A percentile compares a stretch with the other conserved stretches of the same genome.
Conservation (phyloP, 495 filamentous ascomycete species). For the Aspergillus haitiensis region DNA sequence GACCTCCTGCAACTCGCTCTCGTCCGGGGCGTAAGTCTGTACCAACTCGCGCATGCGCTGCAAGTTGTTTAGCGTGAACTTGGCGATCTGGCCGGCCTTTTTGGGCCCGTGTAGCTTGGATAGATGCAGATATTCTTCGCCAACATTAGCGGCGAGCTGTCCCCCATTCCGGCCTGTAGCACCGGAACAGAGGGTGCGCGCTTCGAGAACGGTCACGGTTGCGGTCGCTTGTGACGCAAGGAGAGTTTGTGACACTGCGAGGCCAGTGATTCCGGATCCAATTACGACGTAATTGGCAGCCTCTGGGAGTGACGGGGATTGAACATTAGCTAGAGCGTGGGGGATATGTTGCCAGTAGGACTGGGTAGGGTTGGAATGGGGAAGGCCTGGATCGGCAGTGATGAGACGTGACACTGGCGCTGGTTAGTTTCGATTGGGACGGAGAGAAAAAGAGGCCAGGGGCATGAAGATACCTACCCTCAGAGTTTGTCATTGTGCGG, state of each 20-base stretch:
- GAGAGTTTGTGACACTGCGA: slow-evolving; percentile 53
- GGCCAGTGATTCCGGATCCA: slow-evolving; percentile 70
- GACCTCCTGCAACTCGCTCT: slow-evolving; percentile 30
- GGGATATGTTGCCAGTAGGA: slow-evolving; percentile 73
- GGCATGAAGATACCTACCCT: not conserved
- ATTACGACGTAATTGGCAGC: slow-evolving; percentile 61
- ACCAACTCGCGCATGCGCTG: slow-evolving; percentile 32
- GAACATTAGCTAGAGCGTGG: slow-evolving; percentile 54
- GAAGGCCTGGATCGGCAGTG: slow-evolving; percentile 43
- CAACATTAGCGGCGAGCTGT: slow-evolving; percentile 32
- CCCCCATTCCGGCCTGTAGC: slow-evolving; percentile 18
- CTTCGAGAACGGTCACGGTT: slow-evolving; percentile 12
- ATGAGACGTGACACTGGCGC: slow-evolving; percentile 17
- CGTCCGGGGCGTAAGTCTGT: slow-evolving; percentile 27
- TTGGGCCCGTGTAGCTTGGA: slow-evolving; percentile 25
- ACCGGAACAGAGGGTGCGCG: slow-evolving; percentile 11
- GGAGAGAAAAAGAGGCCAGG: not conserved
- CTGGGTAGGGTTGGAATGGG: slow-evolving; percentile 57
- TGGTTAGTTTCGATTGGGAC: not conserved
- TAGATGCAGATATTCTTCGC: slow-evolving; percentile 35
- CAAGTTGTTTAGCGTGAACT: slow-evolving; percentile 34
- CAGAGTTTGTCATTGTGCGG: not conserved
- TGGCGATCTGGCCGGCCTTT: slow-evolving; percentile 32
- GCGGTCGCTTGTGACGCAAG: not conserved
- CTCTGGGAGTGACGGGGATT: slow-evolving; percentile 45